phyloP scores from a whole-genome alignment of 176 grass and related monocot genomes.

The Ampelocalamus luodianensis region DNA sequence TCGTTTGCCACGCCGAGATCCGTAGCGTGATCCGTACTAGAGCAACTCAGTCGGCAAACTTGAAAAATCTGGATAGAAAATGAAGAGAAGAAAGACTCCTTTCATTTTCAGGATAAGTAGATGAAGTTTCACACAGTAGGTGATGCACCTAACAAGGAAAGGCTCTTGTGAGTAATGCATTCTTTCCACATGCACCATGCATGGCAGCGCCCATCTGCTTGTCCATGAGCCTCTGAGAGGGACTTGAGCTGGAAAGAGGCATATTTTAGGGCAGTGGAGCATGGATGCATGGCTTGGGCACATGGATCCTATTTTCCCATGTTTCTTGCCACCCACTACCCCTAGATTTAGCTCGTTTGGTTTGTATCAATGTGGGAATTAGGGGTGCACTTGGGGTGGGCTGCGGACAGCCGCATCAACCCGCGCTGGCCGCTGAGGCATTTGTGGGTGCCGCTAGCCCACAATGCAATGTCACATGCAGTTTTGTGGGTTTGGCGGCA shows the following conservation, averaged over 20 bases:
- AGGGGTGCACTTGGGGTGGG: too few relatives aligned
- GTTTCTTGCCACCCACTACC: not conserved
- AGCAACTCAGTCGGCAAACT: not conserved
- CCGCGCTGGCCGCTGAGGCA: too few relatives aligned
- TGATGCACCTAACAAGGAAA: constrained; percentile 31
- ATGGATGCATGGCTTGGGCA: constrained; percentile 48
- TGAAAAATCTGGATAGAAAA: constrained; percentile 16
- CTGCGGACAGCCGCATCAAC: too few relatives aligned
- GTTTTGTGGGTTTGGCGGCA: too few relatives aligned
- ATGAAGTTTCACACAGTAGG: constrained; percentile 42
- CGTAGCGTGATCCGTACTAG: too few relatives aligned
- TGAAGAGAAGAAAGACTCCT: not conserved
- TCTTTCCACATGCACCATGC: constrained; percentile 50
- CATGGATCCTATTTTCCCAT: constrained; percentile 9
- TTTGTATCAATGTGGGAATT: constrained; percentile 29
- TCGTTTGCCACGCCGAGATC: too few relatives aligned
- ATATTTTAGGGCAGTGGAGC: constrained; percentile 40
- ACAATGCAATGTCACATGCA: too few relatives aligned
- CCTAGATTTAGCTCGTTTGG: not conserved
- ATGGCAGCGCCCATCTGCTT: constrained; percentile 39
- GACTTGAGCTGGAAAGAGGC: constrained; percentile 40
- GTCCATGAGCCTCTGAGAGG: constrained; percentile 48
- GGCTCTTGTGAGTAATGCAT: constrained; percentile 5
- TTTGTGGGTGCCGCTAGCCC: too few relatives aligned
- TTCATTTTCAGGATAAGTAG: constrained; percentile 29